A percentile compares a stretch with the other conserved stretches of the same genome.
phyloP scores from a whole-genome alignment of 495 filamentous ascomycete genomes.

The Aspergillus egyptiacus region DNA sequence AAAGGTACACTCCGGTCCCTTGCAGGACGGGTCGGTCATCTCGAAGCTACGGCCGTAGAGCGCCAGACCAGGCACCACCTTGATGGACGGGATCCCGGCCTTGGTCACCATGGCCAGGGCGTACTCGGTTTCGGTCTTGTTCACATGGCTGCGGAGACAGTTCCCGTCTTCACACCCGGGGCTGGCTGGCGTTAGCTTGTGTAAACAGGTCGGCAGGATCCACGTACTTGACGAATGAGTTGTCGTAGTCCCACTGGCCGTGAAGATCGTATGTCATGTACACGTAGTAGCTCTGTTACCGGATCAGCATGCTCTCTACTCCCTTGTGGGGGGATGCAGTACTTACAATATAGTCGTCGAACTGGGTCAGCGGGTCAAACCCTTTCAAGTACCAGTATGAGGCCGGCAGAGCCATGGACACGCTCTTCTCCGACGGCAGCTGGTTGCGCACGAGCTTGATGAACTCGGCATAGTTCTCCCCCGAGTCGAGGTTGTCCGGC shows the following conservation, averaged over 20 bases:
- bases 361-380: slow-evolving; percentile 15
- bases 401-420: slow-evolving; percentile 17
- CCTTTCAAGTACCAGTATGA: slow-evolving; percentile 33
- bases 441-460: slow-evolving; percentile 8
- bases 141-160: slow-evolving; percentile 4
- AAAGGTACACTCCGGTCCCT: not conserved
- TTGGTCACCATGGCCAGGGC: slow-evolving; percentile 1
- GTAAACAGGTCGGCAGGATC: too few species aligned
- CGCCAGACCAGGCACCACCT: not conserved
- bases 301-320: too few species aligned
- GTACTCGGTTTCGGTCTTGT: not conserved
- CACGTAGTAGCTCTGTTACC: not conserved
- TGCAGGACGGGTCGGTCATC: not conserved
- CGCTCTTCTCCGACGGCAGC: slow-evolving; percentile 4
- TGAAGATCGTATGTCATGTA: slow-evolving; percentile 8
- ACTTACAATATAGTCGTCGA: slow-evolving; percentile 25
- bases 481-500: slow-evolving; percentile 9
- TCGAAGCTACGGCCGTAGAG: slow-evolving; percentile 4
- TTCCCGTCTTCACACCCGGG: not conserved
- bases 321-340: too few species aligned
- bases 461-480: slow-evolving; percentile 25
- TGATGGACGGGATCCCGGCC: not conserved
- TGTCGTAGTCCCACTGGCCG: slow-evolving; percentile 5
- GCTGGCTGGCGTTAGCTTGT: not conserved
- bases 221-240: not conserved